Conservation (phyloP, 2,329 filamentous ascomycete species). For the Trichoderma hamatum region DNA sequence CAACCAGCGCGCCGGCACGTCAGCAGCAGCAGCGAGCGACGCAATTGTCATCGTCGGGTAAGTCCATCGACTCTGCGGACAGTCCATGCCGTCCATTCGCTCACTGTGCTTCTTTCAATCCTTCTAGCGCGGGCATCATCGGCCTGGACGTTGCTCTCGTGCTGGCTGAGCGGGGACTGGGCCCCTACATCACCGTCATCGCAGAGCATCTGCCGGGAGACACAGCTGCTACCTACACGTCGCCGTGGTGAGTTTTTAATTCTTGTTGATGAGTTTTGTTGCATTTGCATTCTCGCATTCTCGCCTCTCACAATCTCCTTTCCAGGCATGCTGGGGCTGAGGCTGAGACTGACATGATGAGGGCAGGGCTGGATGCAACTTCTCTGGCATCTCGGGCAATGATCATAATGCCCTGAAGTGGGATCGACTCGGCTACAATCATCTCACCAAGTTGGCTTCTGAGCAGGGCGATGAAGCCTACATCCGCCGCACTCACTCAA, state of each 20-base stretch:
- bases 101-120: constrained; percentile 4
- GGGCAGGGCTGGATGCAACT: constrained; percentile 49
- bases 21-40: constrained; percentile 16
- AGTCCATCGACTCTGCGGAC: constrained; percentile 3
- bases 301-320: not conserved
- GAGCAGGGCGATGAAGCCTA: constrained; percentile 38
- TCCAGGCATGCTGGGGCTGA: not conserved
- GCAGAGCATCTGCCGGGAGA: constrained; percentile 48
- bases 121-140: constrained; percentile 43
- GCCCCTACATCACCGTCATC: constrained; percentile 41
- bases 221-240: constrained; percentile 44
- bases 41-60: constrained; percentile 35
- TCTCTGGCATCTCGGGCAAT: constrained; percentile 48
- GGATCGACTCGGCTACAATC: constrained; percentile 46
- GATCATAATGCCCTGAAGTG: constrained; percentile 47
- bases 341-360: not conserved
- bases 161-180: constrained; percentile 41
- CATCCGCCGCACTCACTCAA: constrained; percentile 43
- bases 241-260: constrained; percentile 41
- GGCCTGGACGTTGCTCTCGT: constrained; percentile 45
- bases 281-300: not conserved
- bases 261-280: not conserved
- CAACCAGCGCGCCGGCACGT: constrained; percentile 14
- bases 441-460: constrained; percentile 42
- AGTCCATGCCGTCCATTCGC: not conserved